Conservation (phyloP, 164 flowering plant genomes). For the Paratinospora sagittata region DNA sequence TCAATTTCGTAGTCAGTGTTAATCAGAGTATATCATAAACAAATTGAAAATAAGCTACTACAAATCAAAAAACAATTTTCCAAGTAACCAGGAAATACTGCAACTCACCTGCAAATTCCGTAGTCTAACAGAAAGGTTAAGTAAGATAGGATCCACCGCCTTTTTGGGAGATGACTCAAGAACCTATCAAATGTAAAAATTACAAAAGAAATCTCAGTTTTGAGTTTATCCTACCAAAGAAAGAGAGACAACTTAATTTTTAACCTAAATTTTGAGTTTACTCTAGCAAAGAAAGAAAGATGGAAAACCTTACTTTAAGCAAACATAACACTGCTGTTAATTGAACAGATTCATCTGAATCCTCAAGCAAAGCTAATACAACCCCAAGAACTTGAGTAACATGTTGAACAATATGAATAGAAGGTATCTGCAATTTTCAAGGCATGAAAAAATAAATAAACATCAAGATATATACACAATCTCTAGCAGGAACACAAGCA, state of each 20-base stretch:
- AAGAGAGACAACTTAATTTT: neutral
- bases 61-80: neutral
- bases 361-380: conserved; percentile 84
- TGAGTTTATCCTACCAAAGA: neutral
- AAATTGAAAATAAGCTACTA: neutral
- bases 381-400: conserved; percentile 77
- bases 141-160: conserved; percentile 73
- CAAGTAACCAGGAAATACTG: neutral
- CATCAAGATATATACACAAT: neutral
- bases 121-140: conserved; percentile 65
- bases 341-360: conserved; percentile 83
- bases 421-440: conserved; percentile 71
- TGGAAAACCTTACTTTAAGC: conserved; percentile 43
- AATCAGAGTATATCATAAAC: neutral
- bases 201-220: neutral
- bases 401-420: conserved; percentile 46
- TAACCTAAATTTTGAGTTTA: too few species aligned
- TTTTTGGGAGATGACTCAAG: conserved; percentile 66
- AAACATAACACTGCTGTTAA: conserved; percentile 83
- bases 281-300: neutral
- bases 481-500: neutral
- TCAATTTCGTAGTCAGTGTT: neutral
- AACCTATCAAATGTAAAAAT: conserved; percentile 34
- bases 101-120: conserved; percentile 76
- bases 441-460: neutral